These are phyloP conservation scores for Ustilago esculenta DNA, from an alignment of 1,284 basidiomycete genomes.

Conservation along the genomic window DNA sequence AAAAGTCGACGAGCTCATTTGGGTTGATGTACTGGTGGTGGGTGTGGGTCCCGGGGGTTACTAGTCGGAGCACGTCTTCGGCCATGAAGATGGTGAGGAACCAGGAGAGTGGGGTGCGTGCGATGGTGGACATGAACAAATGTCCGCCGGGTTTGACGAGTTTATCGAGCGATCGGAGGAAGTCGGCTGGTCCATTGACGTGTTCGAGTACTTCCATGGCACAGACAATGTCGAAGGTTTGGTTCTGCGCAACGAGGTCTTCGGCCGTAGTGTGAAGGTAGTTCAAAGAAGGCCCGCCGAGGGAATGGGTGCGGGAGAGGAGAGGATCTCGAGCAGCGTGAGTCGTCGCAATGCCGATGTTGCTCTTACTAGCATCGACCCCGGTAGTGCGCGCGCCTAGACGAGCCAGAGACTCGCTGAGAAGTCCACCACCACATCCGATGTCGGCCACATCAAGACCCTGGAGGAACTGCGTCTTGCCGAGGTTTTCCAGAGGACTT, in stretches of 20 bases:
- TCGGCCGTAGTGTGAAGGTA: conserved; percentile 87
- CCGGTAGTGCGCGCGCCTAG: conserved; percentile 86
- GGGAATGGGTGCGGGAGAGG: conserved; percentile 19
- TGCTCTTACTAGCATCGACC: conserved; percentile 87
- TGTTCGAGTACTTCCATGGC: conserved; percentile 99
- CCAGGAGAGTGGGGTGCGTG: conserved; percentile 88
- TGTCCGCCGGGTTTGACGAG: conserved; percentile 83
- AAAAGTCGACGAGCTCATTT: conserved; percentile 84
- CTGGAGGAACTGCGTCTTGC: conserved; percentile 59
- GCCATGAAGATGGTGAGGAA: conserved; percentile 90
- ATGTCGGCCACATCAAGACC: conserved; percentile 82
- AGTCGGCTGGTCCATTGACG: conserved; percentile 87
- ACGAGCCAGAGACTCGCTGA: conserved; percentile 90
- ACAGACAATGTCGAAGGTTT: conserved; percentile 87
- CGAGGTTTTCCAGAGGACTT: conserved; percentile 62
- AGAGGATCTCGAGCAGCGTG: conserved; percentile 83
- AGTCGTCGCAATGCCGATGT: conserved; percentile 83
- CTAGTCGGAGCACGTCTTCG: conserved; percentile 80
- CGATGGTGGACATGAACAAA: conserved; percentile 94
- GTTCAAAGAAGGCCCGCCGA: conserved; percentile 66
- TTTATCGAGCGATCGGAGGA: conserved; percentile 68
- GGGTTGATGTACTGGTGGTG: conserved; percentile 91
- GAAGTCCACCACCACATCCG: conserved; percentile 92
- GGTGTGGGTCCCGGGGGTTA: conserved; percentile 89
- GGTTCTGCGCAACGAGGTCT: conserved; percentile 72